A percentile compares a stretch with the other conserved stretches of the same genome.
These are phyloP conservation scores for Penicillium carneum DNA, from an alignment of 2,329 filamentous ascomycete species.

Conservation along the genomic window DNA sequence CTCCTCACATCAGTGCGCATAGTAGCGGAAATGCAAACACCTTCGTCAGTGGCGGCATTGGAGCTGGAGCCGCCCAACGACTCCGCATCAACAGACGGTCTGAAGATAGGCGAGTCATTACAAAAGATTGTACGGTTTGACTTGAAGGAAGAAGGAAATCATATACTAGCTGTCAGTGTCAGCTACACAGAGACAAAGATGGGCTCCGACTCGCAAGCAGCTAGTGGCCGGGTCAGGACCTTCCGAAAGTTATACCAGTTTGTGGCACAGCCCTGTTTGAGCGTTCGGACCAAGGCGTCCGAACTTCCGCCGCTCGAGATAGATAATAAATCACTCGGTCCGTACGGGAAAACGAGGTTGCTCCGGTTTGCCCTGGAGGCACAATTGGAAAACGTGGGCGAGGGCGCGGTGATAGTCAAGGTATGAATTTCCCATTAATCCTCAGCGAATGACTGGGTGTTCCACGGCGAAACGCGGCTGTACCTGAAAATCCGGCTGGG, in stretches of 20 bases:
- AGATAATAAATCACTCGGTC: constrained; percentile 55
- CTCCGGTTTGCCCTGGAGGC: constrained; percentile 81
- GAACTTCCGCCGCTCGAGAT: constrained; percentile 60
- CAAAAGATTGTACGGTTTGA: constrained; percentile 86
- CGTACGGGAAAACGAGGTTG: constrained; percentile 52
- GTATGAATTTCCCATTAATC: constrained; percentile 46
- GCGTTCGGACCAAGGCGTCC: constrained; percentile 88
- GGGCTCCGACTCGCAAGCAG: constrained; percentile 54
- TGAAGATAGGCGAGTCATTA: constrained; percentile 66
- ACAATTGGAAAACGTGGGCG: constrained; percentile 92
- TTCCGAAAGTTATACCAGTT: constrained; percentile 98
- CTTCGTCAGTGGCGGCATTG: constrained; percentile 74
- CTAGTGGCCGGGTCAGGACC: constrained; percentile 73
- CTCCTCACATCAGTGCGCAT: constrained; percentile 79
- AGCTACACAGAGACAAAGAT: constrained; percentile 86
- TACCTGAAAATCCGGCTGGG: neutral
- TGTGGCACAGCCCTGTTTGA: constrained; percentile 85
- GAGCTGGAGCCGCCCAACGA: constrained; percentile 60
- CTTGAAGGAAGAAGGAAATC: constrained; percentile 90
- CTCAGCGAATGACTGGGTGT: neutral
- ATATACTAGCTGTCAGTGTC: constrained; percentile 90
- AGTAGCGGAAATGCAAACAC: constrained; percentile 93
- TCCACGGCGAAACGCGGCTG: neutral
- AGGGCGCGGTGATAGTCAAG: constrained; percentile 81
- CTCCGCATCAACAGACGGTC: constrained; percentile 49